Evolutionary conservation across 305 asterid genomes (phyloP), one percentile per base, ranked within the genome.

Genomic region (Fraxinus sp.): DNA sequence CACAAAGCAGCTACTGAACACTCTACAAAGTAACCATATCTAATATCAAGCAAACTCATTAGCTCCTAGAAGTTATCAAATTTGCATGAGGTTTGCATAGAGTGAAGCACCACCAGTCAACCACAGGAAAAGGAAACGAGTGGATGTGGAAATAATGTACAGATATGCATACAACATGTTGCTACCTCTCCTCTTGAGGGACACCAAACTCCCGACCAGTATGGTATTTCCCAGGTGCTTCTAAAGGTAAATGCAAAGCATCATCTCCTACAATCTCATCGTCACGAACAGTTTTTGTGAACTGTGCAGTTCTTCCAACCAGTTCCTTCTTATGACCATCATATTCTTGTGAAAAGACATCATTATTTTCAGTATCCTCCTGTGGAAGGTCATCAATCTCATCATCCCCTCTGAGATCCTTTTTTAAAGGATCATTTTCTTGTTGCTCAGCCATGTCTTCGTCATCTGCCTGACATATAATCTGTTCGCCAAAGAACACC

Each of bases 391-490:
- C 94, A 86, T 86, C 88, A 86, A 71, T 78, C 87, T 86, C 93
- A 81, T 90, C 91, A 83, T 75, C 90, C 30, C 84, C 91, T 82
- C 87, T 88, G 82, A 72, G 80, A 83, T 85, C 91, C 79, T 79
- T 86, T 37, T 72, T 85, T 0, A 84, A 79, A 28, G 89, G 81
- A 83, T 86, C 92, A 84, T 85, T 84, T 59, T 85, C 97, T 78
- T 82, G 91, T 83, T 86, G 93, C 77, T 84, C 96, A 39, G 85
- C 84, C 76, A 73, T 73, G 81, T 90, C 93, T 83, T 91, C 94
- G 52, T 85, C 94, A 80, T 89, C 98, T 44, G 77, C 46, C 82
- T 89, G 94, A 89, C 98, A 92, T 79, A 91, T 83, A 74, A 96
- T 90, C 99, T 96, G 91, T 88, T 87, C 79, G 74, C 86, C 82